Evolutionary conservation across 768 basidiomycete genomes (phyloP).

Genomic region (Porpolomopsis calyptriformis): DNA sequence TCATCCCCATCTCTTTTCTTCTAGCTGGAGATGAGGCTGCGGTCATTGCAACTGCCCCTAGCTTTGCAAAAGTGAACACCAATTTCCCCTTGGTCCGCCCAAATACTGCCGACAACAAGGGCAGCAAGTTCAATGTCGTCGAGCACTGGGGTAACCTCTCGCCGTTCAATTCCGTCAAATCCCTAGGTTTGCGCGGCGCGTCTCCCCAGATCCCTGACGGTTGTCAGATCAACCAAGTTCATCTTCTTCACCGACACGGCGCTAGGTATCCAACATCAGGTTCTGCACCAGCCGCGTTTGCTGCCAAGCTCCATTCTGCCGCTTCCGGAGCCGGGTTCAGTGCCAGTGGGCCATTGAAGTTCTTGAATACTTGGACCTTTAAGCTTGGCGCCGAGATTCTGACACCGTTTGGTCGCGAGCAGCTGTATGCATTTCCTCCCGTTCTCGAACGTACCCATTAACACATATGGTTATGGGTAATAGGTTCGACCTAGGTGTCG

Average conservation of each 20-base stretch:
- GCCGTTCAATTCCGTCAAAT: conserved; percentile 40
- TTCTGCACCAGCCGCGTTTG: conserved; percentile 35
- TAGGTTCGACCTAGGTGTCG: conserved; percentile 41
- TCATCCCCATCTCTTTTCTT: background rate
- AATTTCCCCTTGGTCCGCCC: conserved; percentile 35
- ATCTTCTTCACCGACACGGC: conserved; percentile 61
- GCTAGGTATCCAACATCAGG: conserved; percentile 47
- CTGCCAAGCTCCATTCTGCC: conserved; percentile 34
- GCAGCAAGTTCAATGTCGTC: conserved; percentile 32
- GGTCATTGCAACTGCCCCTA: conserved; percentile 33
- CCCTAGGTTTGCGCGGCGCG: conserved; percentile 40
- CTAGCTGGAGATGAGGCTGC: conserved; percentile 34
- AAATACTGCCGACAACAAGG: conserved; percentile 22
- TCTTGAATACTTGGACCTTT: conserved; percentile 68
- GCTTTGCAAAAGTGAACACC: conserved; percentile 24
- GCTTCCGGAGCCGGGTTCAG: conserved; percentile 34
- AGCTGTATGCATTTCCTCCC: conserved; percentile 36
- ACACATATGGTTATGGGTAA: background rate
- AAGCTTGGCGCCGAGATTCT: conserved; percentile 68
- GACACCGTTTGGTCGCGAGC: conserved; percentile 67
- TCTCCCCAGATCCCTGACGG: conserved; percentile 36
- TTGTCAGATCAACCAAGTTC: conserved; percentile 38
- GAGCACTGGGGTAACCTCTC: conserved; percentile 38
- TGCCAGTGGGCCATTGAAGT: conserved; percentile 44
- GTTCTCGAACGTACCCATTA: background rate